These are phyloP conservation scores for Alternaria solani DNA, from an alignment of 2,329 filamentous ascomycete species.

Conservation along the genomic window DNA sequence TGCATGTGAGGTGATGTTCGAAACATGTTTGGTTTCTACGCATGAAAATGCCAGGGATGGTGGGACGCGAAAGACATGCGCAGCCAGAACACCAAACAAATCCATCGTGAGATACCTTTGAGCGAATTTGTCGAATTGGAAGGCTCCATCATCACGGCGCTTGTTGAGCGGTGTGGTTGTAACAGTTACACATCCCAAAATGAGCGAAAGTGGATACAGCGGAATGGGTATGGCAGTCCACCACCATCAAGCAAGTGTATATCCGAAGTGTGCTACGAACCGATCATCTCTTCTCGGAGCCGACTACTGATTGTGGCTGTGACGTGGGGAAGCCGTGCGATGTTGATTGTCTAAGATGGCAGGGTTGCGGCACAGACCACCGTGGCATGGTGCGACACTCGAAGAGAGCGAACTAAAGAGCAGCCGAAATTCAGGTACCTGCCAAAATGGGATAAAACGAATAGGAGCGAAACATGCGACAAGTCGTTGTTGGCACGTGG, in stretches of 20 bases:
- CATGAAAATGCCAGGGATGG: conserved; percentile 11
- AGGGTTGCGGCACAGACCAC: conserved; percentile 37
- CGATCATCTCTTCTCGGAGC: background rate
- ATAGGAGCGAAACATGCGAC: background rate
- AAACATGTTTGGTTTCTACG: conserved; percentile 43
- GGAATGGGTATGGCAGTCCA: background rate
- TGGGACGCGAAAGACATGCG: background rate
- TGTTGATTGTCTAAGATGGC: conserved; percentile 23
- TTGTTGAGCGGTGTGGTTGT: background rate
- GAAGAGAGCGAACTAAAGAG: conserved; percentile 18
- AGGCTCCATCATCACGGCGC: too few species aligned
- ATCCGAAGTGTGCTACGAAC: background rate
- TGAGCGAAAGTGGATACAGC: background rate
- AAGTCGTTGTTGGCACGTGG: background rate
- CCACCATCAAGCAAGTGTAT: background rate
- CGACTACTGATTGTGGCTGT: background rate
- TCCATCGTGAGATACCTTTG: accelerated
- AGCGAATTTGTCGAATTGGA: accelerated
- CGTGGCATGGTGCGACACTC: conserved; percentile 27
- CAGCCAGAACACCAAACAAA: background rate
- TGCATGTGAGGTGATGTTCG: conserved; percentile 19
- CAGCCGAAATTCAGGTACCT: conserved; percentile 35
- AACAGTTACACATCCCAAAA: background rate
- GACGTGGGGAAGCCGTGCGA: background rate
- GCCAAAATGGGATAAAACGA: conserved; percentile 1